These are phyloP conservation scores for Goffeauzyma gilvescens DNA, from an alignment of 768 basidiomycete species.

Conservation along the genomic window DNA sequence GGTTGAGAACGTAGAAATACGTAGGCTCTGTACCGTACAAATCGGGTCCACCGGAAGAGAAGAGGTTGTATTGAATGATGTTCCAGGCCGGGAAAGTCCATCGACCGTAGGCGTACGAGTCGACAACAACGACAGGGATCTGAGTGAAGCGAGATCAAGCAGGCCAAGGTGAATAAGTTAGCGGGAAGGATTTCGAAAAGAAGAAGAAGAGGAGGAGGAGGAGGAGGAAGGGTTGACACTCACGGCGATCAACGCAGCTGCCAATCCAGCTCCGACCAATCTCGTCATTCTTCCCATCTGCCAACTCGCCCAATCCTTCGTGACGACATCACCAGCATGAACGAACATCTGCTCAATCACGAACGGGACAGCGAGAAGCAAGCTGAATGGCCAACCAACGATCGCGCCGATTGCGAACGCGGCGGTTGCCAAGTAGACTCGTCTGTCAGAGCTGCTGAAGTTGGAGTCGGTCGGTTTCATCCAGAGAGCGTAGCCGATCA, in stretches of 20 bases:
- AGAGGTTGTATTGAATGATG: conserved; percentile 81
- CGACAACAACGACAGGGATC: conserved; percentile 67
- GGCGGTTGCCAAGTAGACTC: conserved; percentile 43
- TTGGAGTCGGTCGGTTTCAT: conserved; percentile 34
- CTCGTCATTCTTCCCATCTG: conserved; percentile 13
- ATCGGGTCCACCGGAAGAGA: conserved; percentile 63
- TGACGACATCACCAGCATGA: conserved; percentile 42
- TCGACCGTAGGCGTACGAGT: conserved; percentile 70
- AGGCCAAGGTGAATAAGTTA: no score
- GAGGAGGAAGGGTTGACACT: conserved; percentile 1
- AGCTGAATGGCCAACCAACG: conserved; percentile 92
- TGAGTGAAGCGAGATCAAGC: no score
- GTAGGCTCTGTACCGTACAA: conserved; percentile 83
- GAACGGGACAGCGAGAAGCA: conserved; percentile 70
- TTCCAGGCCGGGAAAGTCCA: conserved; percentile 73
- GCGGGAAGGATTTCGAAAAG: no score
- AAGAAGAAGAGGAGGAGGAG: conserved; percentile 1
- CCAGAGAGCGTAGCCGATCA: conserved; percentile 52
- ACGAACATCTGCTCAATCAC: conserved; percentile 75
- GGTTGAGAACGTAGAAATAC: conserved; percentile 70
- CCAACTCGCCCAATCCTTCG: conserved; percentile 14
- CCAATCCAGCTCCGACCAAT: conserved; percentile 13
- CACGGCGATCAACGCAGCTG: conserved; percentile 17
- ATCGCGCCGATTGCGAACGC: conserved; percentile 64
- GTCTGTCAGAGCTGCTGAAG: conserved; percentile 40